These are phyloP conservation scores for Thermomyces lanuginosus DNA, from an alignment of 2,329 filamentous ascomycete genomes.

Conservation along the genomic window DNA sequence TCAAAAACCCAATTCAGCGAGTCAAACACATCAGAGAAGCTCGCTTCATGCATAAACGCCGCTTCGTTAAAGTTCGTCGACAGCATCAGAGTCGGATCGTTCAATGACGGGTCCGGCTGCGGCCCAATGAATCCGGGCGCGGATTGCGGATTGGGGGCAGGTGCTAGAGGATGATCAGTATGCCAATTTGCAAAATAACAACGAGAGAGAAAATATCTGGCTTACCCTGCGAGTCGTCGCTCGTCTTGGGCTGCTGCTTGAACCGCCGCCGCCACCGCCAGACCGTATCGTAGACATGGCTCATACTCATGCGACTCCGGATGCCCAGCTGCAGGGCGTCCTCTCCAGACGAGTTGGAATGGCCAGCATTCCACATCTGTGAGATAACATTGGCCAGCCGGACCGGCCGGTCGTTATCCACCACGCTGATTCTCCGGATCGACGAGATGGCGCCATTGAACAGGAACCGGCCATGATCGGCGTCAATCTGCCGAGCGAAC, in stretches of 20 bases:
- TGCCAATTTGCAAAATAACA: constrained; percentile 7
- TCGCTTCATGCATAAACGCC: constrained; percentile 25
- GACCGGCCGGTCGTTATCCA: constrained; percentile 45
- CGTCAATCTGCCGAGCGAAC: constrained; percentile 40
- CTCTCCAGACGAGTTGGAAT: constrained; percentile 16
- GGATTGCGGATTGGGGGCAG: constrained; percentile 22
- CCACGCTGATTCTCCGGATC: constrained; percentile 43
- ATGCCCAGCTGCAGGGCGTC: constrained; percentile 42
- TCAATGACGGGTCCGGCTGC: constrained; percentile 16
- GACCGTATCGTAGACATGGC: constrained; percentile 48
- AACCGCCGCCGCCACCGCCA: constrained; percentile 50
- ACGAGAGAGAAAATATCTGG: constrained; percentile 7
- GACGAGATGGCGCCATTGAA: constrained; percentile 43
- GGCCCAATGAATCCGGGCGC: constrained; percentile 14
- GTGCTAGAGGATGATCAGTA: constrained; percentile 7
- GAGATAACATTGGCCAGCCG: constrained; percentile 47
- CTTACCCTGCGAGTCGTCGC: constrained; percentile 54
- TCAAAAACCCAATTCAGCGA: constrained; percentile 87
- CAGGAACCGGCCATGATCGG: constrained; percentile 37
- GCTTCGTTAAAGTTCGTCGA: constrained; percentile 21
- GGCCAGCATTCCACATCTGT: constrained; percentile 43
- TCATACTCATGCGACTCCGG: constrained; percentile 49
- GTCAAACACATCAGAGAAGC: constrained; percentile 63
- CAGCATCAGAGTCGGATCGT: constrained; percentile 17
- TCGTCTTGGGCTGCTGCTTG: constrained; percentile 44